These are phyloP conservation scores for Chimonanthus praecox DNA, from an alignment of 164 flowering plant genomes.

Conservation along the genomic window DNA sequence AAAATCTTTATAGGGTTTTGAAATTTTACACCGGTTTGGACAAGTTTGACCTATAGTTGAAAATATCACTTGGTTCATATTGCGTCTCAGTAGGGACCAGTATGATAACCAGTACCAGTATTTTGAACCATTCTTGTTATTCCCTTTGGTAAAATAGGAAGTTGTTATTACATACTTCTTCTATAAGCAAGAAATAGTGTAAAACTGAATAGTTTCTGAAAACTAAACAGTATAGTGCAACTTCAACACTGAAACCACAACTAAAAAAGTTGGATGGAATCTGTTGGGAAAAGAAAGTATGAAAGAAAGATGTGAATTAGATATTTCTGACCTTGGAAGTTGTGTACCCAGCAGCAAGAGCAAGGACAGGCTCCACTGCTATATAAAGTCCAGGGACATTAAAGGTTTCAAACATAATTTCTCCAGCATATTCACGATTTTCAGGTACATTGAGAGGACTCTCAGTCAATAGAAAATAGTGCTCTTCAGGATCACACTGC, in stretches of 20 bases:
- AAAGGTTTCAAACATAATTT: slow-evolving; percentile 98
- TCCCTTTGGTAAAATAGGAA: too few species aligned
- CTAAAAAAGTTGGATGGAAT: not conserved
- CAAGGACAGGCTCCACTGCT: slow-evolving; percentile 95
- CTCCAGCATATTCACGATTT: slow-evolving; percentile 93
- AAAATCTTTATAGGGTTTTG: too few species aligned
- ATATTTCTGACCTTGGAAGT: slow-evolving; percentile 66
- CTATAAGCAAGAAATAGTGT: too few species aligned
- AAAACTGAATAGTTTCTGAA: too few species aligned
- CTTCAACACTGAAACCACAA: not conserved
- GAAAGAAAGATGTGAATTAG: too few species aligned
- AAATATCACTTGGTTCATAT: too few species aligned
- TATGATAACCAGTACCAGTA: too few species aligned
- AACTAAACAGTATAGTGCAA: not conserved
- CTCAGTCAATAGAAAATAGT: slow-evolving; percentile 89
- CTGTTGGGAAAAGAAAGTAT: not conserved
- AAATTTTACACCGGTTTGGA: too few species aligned
- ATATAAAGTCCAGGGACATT: slow-evolving; percentile 99
- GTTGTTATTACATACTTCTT: too few species aligned
- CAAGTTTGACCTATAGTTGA: too few species aligned
- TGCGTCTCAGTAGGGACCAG: too few species aligned
- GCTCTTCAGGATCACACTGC: slow-evolving; percentile 99
- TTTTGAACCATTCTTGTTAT: too few species aligned
- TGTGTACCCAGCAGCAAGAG: slow-evolving; percentile 97
- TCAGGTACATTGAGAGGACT: slow-evolving; percentile 96